Base-by-base conservation (phyloP, 1,284 basidiomycete genomes). In the Boletus semigastroideus region DNA sequence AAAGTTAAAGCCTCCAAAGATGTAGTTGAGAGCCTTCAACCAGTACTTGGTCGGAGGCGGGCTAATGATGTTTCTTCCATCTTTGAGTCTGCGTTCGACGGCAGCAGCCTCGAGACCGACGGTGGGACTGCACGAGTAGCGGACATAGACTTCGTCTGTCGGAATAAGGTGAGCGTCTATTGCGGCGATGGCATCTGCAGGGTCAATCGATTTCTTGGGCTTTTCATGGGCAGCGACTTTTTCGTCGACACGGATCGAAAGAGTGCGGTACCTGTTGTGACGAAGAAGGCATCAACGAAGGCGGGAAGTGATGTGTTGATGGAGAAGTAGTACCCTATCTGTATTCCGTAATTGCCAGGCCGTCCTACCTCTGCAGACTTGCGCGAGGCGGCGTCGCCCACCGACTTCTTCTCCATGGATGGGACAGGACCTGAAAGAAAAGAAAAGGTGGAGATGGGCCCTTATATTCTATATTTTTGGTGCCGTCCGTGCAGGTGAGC, bases 1-100 rank as follows among this genome's bases (percentile, higher is more conserved):
- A 52, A 76, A 76, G 55, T 77, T 78, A 65, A 81, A 81, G 1
- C 76, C 79, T 22, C 79, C 80, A 39, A 81, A 82, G 27, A 79
- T 57, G 48, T 80, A 82, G 59, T 76, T 76, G 31, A 79, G 65
- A 1, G 71, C 64, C 63, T 80, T 81, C 62, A 73, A 71, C 70
- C 73, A 74, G 58, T 76, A 75, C 45, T 73, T 70, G 28, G 71
- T 78, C 14, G 75, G 74, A 22, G 78, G 75, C 5, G 77, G 73
- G 9, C 74, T 74, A 25, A 83, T 77, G 38, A 75, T 60, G 56
- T 82, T 82, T 59, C 70, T 75, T 12, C 78, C 78, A 20, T 78
- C 68, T 49, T 70, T 72, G 8, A 69, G 55, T 7, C 67, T 70
- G 37, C 78, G 73, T 37, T 70, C 61, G 22, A 78, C 72, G 2